Evolutionary conservation across 768 basidiomycete genomes (phyloP).

Genomic region (Rhodocollybia butyracea): DNA sequence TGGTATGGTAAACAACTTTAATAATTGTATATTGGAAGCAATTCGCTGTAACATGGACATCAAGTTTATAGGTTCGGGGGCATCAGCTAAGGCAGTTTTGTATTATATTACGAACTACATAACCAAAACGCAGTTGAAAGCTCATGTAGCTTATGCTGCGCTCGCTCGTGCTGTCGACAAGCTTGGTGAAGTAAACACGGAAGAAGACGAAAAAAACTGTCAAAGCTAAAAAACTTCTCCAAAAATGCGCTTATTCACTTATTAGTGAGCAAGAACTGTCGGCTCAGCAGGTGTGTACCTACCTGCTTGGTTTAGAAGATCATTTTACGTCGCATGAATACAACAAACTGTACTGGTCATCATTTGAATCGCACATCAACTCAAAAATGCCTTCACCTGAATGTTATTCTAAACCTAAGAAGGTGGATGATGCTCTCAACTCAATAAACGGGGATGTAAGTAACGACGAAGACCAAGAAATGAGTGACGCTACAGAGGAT

Average conservation of each 20-base stretch:
- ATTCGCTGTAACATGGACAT: conserved; percentile 17
- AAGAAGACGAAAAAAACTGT: not conserved
- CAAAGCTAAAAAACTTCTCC: conserved; percentile 18
- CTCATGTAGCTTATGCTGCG: conserved; percentile 19
- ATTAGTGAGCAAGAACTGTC: conserved; percentile 25
- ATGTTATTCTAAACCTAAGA: too few relatives aligned
- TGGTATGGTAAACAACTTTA: conserved; percentile 28
- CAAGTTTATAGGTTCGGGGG: conserved; percentile 21
- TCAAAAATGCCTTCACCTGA: not conserved
- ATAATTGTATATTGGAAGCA: conserved; percentile 19
- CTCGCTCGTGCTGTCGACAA: conserved; percentile 20
- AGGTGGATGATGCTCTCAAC: too few relatives aligned
- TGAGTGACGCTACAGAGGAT: not conserved
- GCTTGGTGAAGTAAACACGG: conserved; percentile 12
- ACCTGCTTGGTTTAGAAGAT: conserved; percentile 23
- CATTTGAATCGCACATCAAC: conserved; percentile 14
- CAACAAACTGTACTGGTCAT: conserved; percentile 20
- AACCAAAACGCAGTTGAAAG: conserved; percentile 26
- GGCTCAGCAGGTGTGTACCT: conserved; percentile 22
- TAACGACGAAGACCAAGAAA: conserved; percentile 1
- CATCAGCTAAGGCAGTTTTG: conserved; percentile 26
- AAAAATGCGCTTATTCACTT: conserved; percentile 22
- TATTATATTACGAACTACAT: conserved; percentile 36
- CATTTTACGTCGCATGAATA: conserved; percentile 25
- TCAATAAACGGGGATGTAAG: too few relatives aligned